These are phyloP conservation scores for Fusarium sp. DNA, from an alignment of 2,329 filamentous ascomycete genomes.

Conservation along the genomic window DNA sequence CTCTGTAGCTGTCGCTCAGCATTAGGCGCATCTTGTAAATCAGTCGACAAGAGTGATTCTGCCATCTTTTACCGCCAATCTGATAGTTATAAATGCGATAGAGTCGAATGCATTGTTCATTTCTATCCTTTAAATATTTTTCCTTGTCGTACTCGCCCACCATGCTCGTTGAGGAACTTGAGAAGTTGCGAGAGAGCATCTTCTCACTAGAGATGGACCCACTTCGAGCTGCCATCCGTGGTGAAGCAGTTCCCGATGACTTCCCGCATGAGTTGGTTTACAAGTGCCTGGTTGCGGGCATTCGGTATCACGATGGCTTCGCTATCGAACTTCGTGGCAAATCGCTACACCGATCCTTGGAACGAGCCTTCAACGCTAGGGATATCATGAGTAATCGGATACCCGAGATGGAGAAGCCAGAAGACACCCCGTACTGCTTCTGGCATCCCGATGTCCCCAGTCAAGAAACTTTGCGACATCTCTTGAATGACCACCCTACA, in stretches of 20 bases:
- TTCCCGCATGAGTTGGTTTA: background rate
- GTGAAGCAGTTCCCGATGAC: background rate
- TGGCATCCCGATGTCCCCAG: constrained; percentile 51
- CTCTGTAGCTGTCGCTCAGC: background rate
- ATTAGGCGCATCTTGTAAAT: background rate
- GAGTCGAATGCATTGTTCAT: background rate
- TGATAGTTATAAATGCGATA: rapidly evolving
- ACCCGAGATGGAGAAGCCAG: constrained; percentile 36
- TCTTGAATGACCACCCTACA: constrained; percentile 42
- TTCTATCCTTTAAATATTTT: background rate
- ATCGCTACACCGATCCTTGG: background rate
- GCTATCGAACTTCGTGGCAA: background rate
- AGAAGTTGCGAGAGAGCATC: background rate
- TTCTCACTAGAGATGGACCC: rapidly evolving
- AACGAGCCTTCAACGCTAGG: constrained; percentile 43
- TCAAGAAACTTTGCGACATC: constrained; percentile 49
- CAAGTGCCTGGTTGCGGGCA: background rate
- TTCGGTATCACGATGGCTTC: background rate
- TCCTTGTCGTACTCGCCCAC: background rate
- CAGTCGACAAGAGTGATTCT: background rate
- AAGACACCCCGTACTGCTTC: constrained; percentile 52
- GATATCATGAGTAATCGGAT: constrained; percentile 50
- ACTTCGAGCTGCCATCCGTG: background rate
- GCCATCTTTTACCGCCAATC: background rate
- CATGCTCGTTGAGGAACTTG: background rate